These are phyloP conservation scores for Arthrobotrys sphaeroides DNA, from an alignment of 2,329 filamentous ascomycete species.

Conservation along the genomic window DNA sequence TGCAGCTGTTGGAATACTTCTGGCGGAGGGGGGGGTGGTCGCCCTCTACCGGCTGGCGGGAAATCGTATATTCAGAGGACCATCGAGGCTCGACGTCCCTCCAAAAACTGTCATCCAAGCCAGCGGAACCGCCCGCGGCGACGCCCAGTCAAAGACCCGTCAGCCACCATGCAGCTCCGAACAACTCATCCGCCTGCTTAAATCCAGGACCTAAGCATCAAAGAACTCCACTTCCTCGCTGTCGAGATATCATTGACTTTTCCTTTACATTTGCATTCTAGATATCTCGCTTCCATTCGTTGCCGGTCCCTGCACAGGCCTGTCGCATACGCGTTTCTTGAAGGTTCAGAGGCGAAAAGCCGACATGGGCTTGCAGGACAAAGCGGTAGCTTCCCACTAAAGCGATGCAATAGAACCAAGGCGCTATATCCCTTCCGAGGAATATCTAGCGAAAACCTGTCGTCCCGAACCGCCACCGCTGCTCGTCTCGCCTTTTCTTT, in stretches of 20 bases:
- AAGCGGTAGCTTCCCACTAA: conserved; percentile 17
- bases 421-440: conserved; percentile 28
- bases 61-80: neutral
- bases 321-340: conserved; percentile 31
- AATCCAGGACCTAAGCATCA: neutral
- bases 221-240: conserved; percentile 13
- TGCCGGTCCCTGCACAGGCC: neutral
- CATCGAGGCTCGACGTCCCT: neutral
- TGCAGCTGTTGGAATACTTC: conserved; percentile 6
- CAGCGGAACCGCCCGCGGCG: conserved; percentile 26
- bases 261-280: neutral
- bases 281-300: conserved; percentile 27
- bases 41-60: neutral
- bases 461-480: conserved; percentile 18
- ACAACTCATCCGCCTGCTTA: conserved; percentile 22
- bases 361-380: neutral
- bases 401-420: conserved; percentile 13
- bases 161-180: neutral
- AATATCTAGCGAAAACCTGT: conserved; percentile 36
- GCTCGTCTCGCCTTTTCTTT: conserved; percentile 7
- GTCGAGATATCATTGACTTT: conserved; percentile 1
- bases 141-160: neutral
- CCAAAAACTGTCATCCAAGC: neutral
- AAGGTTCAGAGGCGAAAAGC: conserved; percentile 2
- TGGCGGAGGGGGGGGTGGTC: neutral